phyloP scores from a whole-genome alignment of 345 rosid species.

The Sonneratia caseolaris region DNA sequence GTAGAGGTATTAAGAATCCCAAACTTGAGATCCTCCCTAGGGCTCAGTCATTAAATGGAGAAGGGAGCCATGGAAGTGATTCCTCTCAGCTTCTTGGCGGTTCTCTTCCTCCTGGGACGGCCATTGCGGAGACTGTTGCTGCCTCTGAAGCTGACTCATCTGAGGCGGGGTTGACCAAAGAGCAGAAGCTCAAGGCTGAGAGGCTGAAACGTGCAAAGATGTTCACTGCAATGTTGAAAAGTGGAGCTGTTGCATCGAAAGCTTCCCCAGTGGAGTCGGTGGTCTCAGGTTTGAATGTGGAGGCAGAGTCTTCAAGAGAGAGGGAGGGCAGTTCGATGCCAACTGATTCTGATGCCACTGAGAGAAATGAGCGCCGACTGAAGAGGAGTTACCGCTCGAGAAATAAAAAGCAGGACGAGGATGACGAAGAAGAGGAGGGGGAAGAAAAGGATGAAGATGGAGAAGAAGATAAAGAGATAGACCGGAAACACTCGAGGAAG shows the following conservation, averaged over 20 bases:
- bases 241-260: constrained; percentile 41
- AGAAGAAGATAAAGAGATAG: constrained; percentile 19
- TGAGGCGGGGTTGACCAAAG: constrained; percentile 52
- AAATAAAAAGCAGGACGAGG: constrained; percentile 29
- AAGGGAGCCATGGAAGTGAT: constrained; percentile 32
- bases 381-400: constrained; percentile 69
- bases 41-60: constrained; percentile 21
- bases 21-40: constrained; percentile 40
- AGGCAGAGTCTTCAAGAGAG: constrained; percentile 21
- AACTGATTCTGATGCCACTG: constrained; percentile 20
- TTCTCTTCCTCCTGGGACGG: constrained; percentile 35
- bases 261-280: constrained; percentile 41
- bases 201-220: constrained; percentile 91
- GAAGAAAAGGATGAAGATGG: constrained; percentile 24
- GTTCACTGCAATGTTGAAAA: constrained; percentile 74
- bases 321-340: constrained; percentile 43
- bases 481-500: constrained; percentile 35
- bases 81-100: constrained; percentile 21
- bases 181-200: constrained; percentile 85
- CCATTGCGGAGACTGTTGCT: constrained; percentile 42
- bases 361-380: constrained; percentile 41
- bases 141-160: constrained; percentile 60
- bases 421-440: constrained; percentile 19
- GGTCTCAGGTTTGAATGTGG: constrained; percentile 34
- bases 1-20: constrained; percentile 75